Conservation (phyloP, 2,329 filamentous ascomycete species). For the Paecilomyces variotii region DNA sequence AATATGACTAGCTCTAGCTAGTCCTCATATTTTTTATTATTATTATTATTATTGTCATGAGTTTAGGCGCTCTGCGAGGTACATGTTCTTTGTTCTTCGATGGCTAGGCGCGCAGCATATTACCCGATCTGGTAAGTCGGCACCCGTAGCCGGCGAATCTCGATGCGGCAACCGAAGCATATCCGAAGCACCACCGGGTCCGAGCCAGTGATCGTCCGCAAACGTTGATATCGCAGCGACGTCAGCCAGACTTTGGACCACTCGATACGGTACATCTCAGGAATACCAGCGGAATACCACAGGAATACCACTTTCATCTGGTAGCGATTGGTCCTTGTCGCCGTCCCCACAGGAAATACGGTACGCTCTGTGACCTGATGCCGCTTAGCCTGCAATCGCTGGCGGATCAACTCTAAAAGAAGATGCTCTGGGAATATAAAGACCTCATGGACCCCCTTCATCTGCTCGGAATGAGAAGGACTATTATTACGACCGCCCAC, state of each 20-base stretch:
- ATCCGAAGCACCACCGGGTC: neutral
- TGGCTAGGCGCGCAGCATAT: conserved; percentile 6
- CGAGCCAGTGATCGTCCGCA: neutral
- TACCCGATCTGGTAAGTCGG: conserved; percentile 4
- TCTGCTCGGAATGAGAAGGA: neutral
- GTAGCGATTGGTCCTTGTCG: neutral
- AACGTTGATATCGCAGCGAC: conserved; percentile 1
- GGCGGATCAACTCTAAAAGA: neutral
- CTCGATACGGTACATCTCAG: neutral
- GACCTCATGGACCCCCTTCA: neutral
- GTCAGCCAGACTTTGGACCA: neutral
- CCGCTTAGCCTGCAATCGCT: conserved; percentile 3
- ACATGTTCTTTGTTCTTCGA: conserved; percentile 3
- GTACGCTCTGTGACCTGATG: conserved; percentile 6
- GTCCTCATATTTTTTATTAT: neutral
- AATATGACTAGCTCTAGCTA: no score
- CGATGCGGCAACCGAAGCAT: conserved; percentile 1
- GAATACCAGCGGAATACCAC: no score
- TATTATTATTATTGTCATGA: neutral
- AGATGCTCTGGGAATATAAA: neutral
- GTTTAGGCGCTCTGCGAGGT: neutral
- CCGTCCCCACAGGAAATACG: neutral
- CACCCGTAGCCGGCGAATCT: conserved; percentile 1
- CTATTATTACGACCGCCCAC: neutral
- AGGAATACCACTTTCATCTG: no score